Percentiles rank a stretch among this genome's conserved stretches.
Evolutionary conservation across 2,329 filamentous ascomycete genomes (phyloP).

Genomic region (Scytalidium sp.): DNA sequence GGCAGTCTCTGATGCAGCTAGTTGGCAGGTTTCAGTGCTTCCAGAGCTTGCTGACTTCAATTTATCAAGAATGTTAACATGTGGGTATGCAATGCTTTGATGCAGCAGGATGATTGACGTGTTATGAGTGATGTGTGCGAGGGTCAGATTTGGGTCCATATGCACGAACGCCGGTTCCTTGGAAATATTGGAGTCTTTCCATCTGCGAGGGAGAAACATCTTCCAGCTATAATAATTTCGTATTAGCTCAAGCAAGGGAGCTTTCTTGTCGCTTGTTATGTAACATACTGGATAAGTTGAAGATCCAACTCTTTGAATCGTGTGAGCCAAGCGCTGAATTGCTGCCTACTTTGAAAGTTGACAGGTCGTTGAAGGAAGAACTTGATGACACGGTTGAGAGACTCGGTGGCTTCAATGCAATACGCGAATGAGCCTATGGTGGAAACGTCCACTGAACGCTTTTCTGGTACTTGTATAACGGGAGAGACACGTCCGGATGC

Average conservation of each 20-base stretch:
- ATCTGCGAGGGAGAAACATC: slow-evolving; percentile 39
- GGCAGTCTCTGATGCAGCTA: not conserved
- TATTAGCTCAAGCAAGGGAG: not conserved
- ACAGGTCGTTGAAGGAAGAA: slow-evolving; percentile 44
- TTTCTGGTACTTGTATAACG: slow-evolving; percentile 7
- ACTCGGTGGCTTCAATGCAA: slow-evolving; percentile 44
- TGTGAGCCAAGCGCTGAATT: slow-evolving; percentile 40
- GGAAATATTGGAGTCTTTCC: slow-evolving; percentile 30
- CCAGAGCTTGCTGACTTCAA: not conserved
- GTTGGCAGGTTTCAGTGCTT: not conserved
- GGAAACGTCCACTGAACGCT: slow-evolving; percentile 32
- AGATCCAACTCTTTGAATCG: slow-evolving; percentile 46
- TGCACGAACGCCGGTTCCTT: slow-evolving; percentile 8
- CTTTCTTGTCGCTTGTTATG: too few species aligned
- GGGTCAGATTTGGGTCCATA: slow-evolving; percentile 47
- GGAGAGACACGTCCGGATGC: not conserved
- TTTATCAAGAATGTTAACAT: not conserved
- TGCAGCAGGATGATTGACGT: slow-evolving; percentile 47
- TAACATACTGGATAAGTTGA: slow-evolving; percentile 36
- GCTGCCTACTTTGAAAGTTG: slow-evolving; percentile 34
- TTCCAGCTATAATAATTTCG: slow-evolving; percentile 34
- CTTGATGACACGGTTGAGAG: slow-evolving; percentile 38
- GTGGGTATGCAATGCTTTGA: slow-evolving; percentile 44
- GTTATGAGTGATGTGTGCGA: slow-evolving; percentile 48
- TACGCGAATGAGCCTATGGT: slow-evolving; percentile 44